Evolutionary conservation across 1,284 basidiomycete genomes (phyloP).

Genomic region (Cystobasidium sp.): DNA sequence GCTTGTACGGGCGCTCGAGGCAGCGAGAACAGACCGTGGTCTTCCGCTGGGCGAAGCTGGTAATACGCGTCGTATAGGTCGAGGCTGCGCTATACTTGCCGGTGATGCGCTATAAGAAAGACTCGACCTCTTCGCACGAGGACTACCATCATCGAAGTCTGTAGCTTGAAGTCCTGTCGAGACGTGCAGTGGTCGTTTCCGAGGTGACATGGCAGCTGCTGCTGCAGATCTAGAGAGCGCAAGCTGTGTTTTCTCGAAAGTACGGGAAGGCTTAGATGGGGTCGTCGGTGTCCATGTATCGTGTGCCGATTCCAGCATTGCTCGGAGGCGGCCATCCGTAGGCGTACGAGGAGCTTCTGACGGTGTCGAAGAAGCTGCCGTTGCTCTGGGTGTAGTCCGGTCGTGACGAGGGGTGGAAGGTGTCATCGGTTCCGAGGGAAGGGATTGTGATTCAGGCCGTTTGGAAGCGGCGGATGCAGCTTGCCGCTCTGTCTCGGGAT

Average conservation of each 20-base stretch:
- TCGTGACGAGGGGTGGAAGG: constrained; percentile 23
- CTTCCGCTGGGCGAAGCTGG: not conserved
- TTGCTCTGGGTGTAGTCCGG: not conserved
- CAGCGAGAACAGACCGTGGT: not conserved
- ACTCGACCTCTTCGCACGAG: constrained; percentile 3
- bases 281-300: constrained; percentile 38
- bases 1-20: not conserved
- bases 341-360: not conserved
- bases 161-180: not conserved
- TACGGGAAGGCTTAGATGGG: constrained; percentile 35
- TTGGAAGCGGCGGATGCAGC: not conserved
- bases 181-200: constrained; percentile 21
- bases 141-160: constrained; percentile 1
- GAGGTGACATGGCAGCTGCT: constrained; percentile 27
- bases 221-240: constrained; percentile 29
- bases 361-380: not conserved
- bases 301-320: constrained; percentile 38
- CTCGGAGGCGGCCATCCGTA: constrained; percentile 29
- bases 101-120: not conserved
- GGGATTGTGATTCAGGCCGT: not conserved
- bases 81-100: not conserved
- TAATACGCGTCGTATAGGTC: not conserved
- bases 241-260: constrained; percentile 34
- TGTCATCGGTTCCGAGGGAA: not conserved
- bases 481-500: constrained; percentile 66